Evolutionary conservation across 345 rosid genomes (phyloP), one percentile per base, ranked within the genome.

Genomic region (Citrus sp.): DNA sequence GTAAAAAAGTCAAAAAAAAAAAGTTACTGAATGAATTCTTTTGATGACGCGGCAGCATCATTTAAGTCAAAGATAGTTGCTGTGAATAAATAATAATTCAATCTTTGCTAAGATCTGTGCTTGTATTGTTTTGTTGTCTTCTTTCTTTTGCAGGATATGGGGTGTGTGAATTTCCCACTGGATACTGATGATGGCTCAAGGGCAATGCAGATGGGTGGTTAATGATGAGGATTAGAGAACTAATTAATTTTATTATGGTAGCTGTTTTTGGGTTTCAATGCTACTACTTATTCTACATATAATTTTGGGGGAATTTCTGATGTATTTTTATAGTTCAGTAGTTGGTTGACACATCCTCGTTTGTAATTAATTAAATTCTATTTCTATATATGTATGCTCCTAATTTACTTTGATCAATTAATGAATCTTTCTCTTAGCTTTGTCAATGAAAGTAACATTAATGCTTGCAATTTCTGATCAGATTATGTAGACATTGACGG

Each of bases 151-250:
- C 91, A 91, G 95, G 82, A 81, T 91, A 78, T 24, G 95, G 95
- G 54, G 62, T 56, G 30, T 91, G 95, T 76, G 88, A 88, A 81
- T 86, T 91, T 46, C 93, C 95, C 5, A 91, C 92, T 21, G 89
- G 92, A 62, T 88, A 86, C 37, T 88, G 87, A 89, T 88, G 87
- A 89, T 75, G 46, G 73, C 46, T 24, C 73, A 61, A 65, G 77
- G 13, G 72, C 65, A 73, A 24, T 10, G 56, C 3, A 61, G 2
- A 27, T 6, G 28, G 13, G 27, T 25, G 18, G 19, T 30, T 21
- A 27, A n/a, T 37, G 55, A 25, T 30, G 21, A 10, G n/a, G 65
- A 22, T 25, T n/a, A 7, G 5, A 7, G 12, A 2, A 34, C n/a
- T 12, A 55, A 55, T 14, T 56, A 34, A n/a, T 49, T 30, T 35